Evolutionary conservation across 2,329 filamentous ascomycete species (phyloP).

Genomic region (Colletotrichum trifolii): DNA sequence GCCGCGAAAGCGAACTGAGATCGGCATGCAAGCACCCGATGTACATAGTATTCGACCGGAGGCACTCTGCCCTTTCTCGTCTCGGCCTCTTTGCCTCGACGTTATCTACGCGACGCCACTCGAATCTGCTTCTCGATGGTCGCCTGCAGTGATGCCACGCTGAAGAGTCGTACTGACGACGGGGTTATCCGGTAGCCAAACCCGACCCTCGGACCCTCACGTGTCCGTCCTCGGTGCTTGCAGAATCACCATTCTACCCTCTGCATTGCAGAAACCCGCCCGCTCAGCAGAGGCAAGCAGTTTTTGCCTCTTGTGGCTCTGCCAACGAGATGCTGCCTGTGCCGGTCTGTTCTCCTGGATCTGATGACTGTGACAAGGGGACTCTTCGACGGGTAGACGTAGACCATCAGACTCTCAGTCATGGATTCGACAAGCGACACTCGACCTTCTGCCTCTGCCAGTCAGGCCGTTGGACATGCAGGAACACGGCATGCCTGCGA

Average conservation of each 20-base stretch:
- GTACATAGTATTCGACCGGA: slow-evolving; percentile 2
- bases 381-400: slow-evolving; percentile 8
- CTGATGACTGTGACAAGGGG: not conserved
- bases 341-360: no score
- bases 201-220: slow-evolving; percentile 29
- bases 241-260: no score
- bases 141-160: not conserved
- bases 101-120: not conserved
- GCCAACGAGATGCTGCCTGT: no score
- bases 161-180: slow-evolving; percentile 11
- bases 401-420: slow-evolving; percentile 5
- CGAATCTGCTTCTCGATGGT: no score
- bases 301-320: no score
- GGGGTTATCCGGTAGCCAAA: slow-evolving; percentile 18
- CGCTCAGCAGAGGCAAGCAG: no score
- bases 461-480: slow-evolving; percentile 17
- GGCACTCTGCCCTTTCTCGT: not conserved
- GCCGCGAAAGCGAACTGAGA: slow-evolving; percentile 22
- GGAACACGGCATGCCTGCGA: slow-evolving; percentile 4
- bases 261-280: no score
- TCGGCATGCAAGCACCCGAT: slow-evolving; percentile 17
- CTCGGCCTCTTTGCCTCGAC: not conserved
- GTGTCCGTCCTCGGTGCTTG: not conserved
- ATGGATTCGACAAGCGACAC: slow-evolving; percentile 20
- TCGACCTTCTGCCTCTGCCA: slow-evolving; percentile 10